These are phyloP conservation scores for Uronychia binucleata DNA, from an alignment of 73 alveolate species.

Conservation along the genomic window DNA sequence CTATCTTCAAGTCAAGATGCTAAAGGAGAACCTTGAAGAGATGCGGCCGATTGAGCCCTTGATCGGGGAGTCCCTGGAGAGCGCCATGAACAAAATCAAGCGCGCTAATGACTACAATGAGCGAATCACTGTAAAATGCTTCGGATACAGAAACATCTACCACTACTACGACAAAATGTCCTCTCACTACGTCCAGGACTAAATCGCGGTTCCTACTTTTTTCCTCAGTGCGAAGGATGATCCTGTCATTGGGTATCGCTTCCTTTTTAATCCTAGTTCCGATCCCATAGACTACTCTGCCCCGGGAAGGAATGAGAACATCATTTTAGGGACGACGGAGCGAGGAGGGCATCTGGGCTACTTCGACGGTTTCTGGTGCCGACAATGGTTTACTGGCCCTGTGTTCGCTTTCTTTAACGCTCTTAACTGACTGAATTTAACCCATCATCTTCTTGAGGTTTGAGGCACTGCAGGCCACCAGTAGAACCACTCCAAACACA, in stretches of 20 bases:
- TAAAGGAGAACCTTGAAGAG: slow-evolving; percentile 4
- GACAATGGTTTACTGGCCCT: slow-evolving; percentile 55
- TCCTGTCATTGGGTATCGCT: slow-evolving; percentile 27
- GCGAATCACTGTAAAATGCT: slow-evolving; percentile 13
- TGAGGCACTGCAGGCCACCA: neutral
- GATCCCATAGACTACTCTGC: slow-evolving; percentile 13
- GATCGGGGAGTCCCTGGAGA: slow-evolving; percentile 6
- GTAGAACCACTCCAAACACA: neutral
- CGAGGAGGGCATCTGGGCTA: slow-evolving; percentile 58
- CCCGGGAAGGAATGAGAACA: slow-evolving; percentile 16
- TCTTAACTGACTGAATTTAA: neutral
- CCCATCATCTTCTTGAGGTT: neutral
- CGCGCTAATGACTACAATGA: slow-evolving; percentile 14
- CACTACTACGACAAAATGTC: slow-evolving; percentile 35
- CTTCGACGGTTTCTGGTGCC: slow-evolving; percentile 25
- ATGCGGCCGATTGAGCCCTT: neutral
- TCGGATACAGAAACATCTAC: slow-evolving; percentile 16
- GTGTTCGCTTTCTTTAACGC: slow-evolving; percentile 32
- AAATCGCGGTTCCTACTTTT: slow-evolving; percentile 15
- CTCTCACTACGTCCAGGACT: slow-evolving; percentile 3
- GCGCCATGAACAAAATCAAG: neutral
- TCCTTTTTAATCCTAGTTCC: neutral
- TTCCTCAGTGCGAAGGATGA: slow-evolving; percentile 32
- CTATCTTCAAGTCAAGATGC: neutral
- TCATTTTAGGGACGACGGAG: slow-evolving; percentile 28